Evolutionary conservation across 305 asterid species (phyloP).

Genomic region (Solanum hybrid): DNA sequence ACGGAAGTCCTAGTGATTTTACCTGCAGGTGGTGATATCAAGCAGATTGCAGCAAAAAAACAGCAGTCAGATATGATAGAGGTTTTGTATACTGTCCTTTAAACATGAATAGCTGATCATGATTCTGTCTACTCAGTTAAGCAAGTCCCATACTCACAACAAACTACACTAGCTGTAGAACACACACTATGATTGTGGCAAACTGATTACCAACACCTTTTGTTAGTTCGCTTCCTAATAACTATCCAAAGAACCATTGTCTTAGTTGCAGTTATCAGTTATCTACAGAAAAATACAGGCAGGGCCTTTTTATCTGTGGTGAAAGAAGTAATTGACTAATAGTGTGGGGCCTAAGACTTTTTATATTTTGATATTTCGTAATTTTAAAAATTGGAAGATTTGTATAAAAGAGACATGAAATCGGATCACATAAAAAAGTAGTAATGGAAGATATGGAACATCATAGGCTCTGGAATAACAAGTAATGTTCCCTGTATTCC

Average conservation of each 20-base stretch:
- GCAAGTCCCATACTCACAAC: not conserved
- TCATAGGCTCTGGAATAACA: not conserved
- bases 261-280: not conserved
- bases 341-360: not conserved
- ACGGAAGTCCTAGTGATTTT: constrained; percentile 36
- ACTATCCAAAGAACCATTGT: not conserved
- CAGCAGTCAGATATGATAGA: constrained; percentile 57
- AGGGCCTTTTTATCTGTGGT: not conserved
- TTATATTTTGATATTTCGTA: not conserved
- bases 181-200: not conserved
- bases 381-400: not conserved
- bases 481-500: not conserved
- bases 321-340: not conserved
- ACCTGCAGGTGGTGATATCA: constrained; percentile 82
- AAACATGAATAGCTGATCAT: not conserved
- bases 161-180: not conserved
- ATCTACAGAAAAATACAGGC: not conserved
- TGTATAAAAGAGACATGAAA: not conserved
- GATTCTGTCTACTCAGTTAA: not conserved
- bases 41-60: constrained; percentile 56
- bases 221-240: not conserved
- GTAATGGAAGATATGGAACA: not conserved
- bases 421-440: not conserved
- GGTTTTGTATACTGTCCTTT: constrained; percentile 36
- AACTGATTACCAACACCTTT: not conserved